Conservation (phyloP, 495 filamentous ascomycete species). For the Massariosphaeria phaeospora region DNA sequence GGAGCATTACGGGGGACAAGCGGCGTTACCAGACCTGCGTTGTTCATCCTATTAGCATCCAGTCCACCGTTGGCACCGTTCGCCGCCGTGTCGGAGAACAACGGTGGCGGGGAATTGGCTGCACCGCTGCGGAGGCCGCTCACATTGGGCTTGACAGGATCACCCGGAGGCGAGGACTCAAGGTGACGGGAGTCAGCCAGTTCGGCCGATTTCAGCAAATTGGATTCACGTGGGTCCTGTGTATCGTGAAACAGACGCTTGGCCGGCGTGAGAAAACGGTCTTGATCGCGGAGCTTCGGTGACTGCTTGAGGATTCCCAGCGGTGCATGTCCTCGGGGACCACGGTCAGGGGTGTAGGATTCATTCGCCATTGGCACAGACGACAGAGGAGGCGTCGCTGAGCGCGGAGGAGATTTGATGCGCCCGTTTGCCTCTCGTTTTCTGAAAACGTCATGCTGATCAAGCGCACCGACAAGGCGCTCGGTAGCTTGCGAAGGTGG, state of each 20-base stretch:
- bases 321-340: slow-evolving; percentile 47
- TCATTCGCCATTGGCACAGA: slow-evolving; percentile 43
- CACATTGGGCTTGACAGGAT: slow-evolving; percentile 15
- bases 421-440: slow-evolving; percentile 34
- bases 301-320: slow-evolving; percentile 41
- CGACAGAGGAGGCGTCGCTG: slow-evolving; percentile 47
- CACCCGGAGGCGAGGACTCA: slow-evolving; percentile 9
- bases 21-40: slow-evolving; percentile 63
- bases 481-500: slow-evolving; percentile 21
- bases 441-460: slow-evolving; percentile 8
- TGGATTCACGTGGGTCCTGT: background rate
- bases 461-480: slow-evolving; percentile 24
- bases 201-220: background rate
- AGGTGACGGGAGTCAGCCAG: background rate
- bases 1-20: slow-evolving; percentile 79
- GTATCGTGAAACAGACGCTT: slow-evolving; percentile 27
- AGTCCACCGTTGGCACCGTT: slow-evolving; percentile 30
- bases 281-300: slow-evolving; percentile 40
- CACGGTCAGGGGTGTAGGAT: slow-evolving; percentile 54
- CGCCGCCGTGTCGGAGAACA: slow-evolving; percentile 33
- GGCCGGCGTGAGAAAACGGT: slow-evolving; percentile 27
- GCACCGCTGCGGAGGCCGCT: slow-evolving; percentile 21
- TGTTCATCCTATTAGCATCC: slow-evolving; percentile 30
- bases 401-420: slow-evolving; percentile 42
- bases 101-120: slow-evolving; percentile 27